Conservation (phyloP, 805 yeast species). For the Soucietia sequanensis region DNA sequence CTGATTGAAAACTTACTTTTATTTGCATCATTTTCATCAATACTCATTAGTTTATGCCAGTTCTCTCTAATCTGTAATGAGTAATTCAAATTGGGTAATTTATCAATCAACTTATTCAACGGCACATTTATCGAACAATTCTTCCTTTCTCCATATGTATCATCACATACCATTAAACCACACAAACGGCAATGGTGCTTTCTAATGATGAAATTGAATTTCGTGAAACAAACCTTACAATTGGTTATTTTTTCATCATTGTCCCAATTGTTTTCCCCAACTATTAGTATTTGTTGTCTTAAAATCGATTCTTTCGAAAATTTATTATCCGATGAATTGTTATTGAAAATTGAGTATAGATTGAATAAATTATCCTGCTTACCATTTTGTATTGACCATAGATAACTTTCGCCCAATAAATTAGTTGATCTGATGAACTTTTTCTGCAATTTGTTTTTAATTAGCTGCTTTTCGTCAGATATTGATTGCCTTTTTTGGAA, state of each 20-base stretch:
- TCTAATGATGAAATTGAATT: constrained; percentile 57
- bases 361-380: background rate
- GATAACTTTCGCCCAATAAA: constrained; percentile 17
- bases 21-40: constrained; percentile 12
- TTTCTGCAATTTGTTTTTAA: constrained; percentile 58
- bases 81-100: constrained; percentile 37
- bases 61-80: constrained; percentile 20
- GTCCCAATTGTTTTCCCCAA: constrained; percentile 64
- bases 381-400: background rate
- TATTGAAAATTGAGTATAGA: constrained; percentile 1
- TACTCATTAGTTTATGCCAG: constrained; percentile 11
- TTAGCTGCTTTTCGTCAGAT: constrained; percentile 50
- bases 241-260: constrained; percentile 34
- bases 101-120: constrained; percentile 36
- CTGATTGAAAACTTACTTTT: constrained; percentile 30
- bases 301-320: constrained; percentile 7
- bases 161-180: constrained; percentile 80
- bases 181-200: constrained; percentile 93
- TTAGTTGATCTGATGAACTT: constrained; percentile 51
- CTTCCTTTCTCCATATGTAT: constrained; percentile 39
- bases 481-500: constrained; percentile 35
- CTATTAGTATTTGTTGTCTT: constrained; percentile 22
- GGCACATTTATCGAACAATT: constrained; percentile 76
- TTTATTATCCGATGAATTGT: background rate
- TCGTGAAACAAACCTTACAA: constrained; percentile 64